Percentiles rank a stretch among this genome's conserved stretches.
Evolutionary conservation across 2,329 filamentous ascomycete species (phyloP).

Genomic region (Fusarium temperatum): DNA sequence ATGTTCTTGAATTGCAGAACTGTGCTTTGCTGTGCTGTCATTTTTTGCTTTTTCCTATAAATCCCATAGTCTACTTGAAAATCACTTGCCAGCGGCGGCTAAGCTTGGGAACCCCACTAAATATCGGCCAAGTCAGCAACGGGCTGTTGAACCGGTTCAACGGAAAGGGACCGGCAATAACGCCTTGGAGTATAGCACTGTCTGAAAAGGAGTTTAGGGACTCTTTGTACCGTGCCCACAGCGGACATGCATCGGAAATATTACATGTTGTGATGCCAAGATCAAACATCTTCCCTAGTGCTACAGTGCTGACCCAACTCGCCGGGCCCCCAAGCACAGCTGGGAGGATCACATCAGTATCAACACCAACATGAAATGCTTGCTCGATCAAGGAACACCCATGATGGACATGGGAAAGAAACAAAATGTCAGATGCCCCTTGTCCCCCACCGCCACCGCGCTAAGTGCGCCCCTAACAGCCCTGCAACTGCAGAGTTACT

Average conservation of each 20-base stretch:
- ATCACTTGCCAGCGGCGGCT: slow-evolving; percentile 1
- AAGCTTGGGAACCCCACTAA: neutral
- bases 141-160: neutral
- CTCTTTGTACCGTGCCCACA: neutral
- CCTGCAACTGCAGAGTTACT: slow-evolving; percentile 19
- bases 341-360: neutral
- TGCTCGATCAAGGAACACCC: neutral
- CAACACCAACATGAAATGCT: neutral
- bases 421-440: slow-evolving; percentile 23
- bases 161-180: neutral
- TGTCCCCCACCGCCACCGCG: slow-evolving; percentile 29
- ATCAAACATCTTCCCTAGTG: neutral
- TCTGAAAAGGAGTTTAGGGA: neutral
- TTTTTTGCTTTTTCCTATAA: neutral
- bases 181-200: too few species aligned
- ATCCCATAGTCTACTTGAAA: neutral
- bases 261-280: slow-evolving; percentile 13
- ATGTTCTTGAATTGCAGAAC: neutral
- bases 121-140: neutral
- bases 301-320: neutral
- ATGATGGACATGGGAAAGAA: slow-evolving; percentile 8
- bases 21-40: neutral
- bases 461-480: slow-evolving; percentile 30
- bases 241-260: slow-evolving; percentile 19
- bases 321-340: neutral